Conservation (phyloP, 768 basidiomycete species). For the Multifurca ochricompacta region DNA sequence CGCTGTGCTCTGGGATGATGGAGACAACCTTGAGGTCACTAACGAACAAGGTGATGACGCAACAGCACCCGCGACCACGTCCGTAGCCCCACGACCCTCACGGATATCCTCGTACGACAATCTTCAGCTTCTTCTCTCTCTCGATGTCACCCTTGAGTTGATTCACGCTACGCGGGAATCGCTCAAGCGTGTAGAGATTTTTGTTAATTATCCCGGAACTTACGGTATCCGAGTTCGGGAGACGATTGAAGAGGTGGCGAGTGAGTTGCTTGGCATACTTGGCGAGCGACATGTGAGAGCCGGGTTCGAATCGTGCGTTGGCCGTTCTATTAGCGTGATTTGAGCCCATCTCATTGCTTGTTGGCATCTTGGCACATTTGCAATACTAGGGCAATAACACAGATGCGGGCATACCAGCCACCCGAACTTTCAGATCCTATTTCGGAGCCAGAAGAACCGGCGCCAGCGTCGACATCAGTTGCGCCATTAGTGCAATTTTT, state of each 20-base stretch:
- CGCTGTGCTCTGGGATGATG: constrained; percentile 18
- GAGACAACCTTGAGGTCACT: constrained; percentile 9
- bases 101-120: constrained; percentile 33
- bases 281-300: constrained; percentile 70
- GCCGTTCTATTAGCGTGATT: background rate
- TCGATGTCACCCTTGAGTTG: constrained; percentile 84
- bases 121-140: constrained; percentile 83
- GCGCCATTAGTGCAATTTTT: constrained; percentile 96
- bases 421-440: constrained; percentile 49
- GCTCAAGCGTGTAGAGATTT: constrained; percentile 88
- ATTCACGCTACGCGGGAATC: constrained; percentile 91
- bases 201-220: constrained; percentile 76
- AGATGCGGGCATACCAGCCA: constrained; percentile 87
- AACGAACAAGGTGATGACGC: constrained; percentile 15
- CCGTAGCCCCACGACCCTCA: constrained; percentile 23
- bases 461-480: constrained; percentile 35
- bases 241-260: constrained; percentile 91
- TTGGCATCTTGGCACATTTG: no score
- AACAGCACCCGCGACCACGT: constrained; percentile 13
- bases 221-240: constrained; percentile 85
- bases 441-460: constrained; percentile 52
- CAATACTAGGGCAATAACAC: constrained; percentile 63
- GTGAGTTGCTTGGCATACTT: constrained; percentile 70
- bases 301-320: constrained; percentile 53
- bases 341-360: background rate